phyloP scores from a whole-genome alignment of 139 green algal genomes.

The Coelastrella sp. region DNA sequence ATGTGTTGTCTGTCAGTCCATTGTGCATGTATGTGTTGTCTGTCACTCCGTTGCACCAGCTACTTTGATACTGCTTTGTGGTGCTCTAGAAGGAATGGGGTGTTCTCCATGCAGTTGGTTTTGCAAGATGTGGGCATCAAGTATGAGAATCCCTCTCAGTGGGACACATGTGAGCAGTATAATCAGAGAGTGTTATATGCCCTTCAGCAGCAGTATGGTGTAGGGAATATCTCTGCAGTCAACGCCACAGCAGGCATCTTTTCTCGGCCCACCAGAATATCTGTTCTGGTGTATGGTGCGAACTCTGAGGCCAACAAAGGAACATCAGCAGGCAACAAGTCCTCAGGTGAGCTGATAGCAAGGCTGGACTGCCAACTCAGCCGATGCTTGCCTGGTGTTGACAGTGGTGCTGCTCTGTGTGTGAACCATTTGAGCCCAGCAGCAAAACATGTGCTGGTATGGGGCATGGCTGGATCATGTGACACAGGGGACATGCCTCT shows the following conservation, averaged over 20 bases:
- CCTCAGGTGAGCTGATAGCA: no score
- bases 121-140: not conserved
- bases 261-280: not conserved
- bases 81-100: no score
- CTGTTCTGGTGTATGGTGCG: not conserved
- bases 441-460: no score
- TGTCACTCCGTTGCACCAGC: not conserved
- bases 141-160: not conserved
- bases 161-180: constrained; percentile 38
- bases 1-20: not conserved
- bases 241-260: not conserved
- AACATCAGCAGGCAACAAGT: no score
- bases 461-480: no score
- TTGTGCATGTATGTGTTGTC: not conserved
- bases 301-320: no score
- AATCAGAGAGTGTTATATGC: not conserved
- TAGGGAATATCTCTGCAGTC: not conserved
- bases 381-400: no score
- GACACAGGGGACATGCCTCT: no score
- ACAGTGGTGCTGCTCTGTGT: no score
- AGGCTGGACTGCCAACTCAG: no score
- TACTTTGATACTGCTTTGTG: not conserved
- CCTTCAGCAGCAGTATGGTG: not conserved
- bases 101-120: constrained; percentile 8
- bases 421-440: no score